These are phyloP conservation scores for Alnus rubra DNA, from an alignment of 306 rosid species.

Conservation along the genomic window DNA sequence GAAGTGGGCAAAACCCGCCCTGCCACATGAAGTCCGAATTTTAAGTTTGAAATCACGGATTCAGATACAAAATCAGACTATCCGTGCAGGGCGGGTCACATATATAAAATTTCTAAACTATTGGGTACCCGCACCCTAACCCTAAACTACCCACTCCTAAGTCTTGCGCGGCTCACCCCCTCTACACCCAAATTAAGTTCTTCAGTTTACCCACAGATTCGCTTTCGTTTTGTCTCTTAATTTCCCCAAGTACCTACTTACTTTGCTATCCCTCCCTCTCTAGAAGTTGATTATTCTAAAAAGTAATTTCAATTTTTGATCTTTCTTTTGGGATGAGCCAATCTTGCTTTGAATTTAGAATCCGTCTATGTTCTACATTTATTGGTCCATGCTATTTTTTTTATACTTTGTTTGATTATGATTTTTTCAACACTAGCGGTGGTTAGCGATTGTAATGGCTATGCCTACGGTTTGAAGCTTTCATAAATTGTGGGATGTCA, in stretches of 20 bases:
- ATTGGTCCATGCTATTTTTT: slow-evolving; percentile 5
- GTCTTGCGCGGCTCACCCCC: too few relatives aligned
- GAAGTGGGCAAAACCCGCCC: too few relatives aligned
- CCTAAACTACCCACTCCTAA: too few relatives aligned
- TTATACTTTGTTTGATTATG: slow-evolving; percentile 54
- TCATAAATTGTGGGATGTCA: too few relatives aligned
- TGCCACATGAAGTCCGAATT: too few relatives aligned
- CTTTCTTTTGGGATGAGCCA: slow-evolving; percentile 3
- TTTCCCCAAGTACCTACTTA: slow-evolving; percentile 46
- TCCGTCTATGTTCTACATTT: slow-evolving; percentile 35
- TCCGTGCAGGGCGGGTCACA: too few relatives aligned
- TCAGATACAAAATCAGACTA: too few relatives aligned
- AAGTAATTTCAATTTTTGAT: background rate
- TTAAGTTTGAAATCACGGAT: too few relatives aligned
- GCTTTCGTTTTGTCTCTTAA: slow-evolving; percentile 51
- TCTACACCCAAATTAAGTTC: too few relatives aligned
- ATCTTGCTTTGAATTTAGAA: slow-evolving; percentile 35
- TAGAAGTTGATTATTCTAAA: slow-evolving; percentile 34
- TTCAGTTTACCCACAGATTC: slow-evolving; percentile 47
- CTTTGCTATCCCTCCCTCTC: slow-evolving; percentile 41
- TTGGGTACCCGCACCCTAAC: too few relatives aligned
- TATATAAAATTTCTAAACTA: too few relatives aligned
- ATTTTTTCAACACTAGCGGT: slow-evolving; percentile 49
- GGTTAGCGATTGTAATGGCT: slow-evolving; percentile 8
- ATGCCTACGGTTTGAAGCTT: too few relatives aligned